Conservation (phyloP, 495 filamentous ascomycete genomes). For the Trichocladium uniseriatum region DNA sequence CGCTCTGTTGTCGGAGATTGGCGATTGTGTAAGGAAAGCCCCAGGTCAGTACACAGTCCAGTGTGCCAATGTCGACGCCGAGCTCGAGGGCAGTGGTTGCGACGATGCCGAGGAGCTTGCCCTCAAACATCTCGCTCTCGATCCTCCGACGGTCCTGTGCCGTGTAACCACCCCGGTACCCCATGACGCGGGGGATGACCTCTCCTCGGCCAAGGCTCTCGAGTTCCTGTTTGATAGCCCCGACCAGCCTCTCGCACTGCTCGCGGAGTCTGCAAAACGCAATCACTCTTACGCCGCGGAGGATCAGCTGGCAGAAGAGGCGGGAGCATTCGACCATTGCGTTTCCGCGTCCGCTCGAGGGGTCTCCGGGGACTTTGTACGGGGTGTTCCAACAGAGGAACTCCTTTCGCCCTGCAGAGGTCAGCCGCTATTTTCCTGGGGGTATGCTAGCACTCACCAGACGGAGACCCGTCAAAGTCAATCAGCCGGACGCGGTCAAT, state of each 20-base stretch:
- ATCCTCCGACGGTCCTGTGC: conserved; percentile 86
- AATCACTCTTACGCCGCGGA: conserved; percentile 86
- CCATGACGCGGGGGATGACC: conserved; percentile 75
- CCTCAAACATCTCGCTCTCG: conserved; percentile 95
- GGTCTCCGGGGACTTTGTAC: conserved; percentile 82
- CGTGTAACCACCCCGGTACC: conserved; percentile 92
- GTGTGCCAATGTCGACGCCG: conserved; percentile 88
- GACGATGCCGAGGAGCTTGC: conserved; percentile 84
- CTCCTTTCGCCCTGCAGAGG: conserved; percentile 59
- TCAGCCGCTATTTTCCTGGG: neutral
- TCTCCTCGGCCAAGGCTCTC: conserved; percentile 60
- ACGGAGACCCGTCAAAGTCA: conserved; percentile 89
- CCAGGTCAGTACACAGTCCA: conserved; percentile 89
- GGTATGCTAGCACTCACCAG: conserved; percentile 30
- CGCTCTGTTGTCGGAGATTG: conserved; percentile 90
- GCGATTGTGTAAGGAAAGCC: conserved; percentile 95
- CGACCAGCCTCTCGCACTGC: conserved; percentile 77
- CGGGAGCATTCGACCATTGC: conserved; percentile 75
- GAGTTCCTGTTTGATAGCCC: conserved; percentile 71
- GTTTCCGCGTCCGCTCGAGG: conserved; percentile 75
- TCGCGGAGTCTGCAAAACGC: conserved; percentile 84
- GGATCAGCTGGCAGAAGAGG: conserved; percentile 80
- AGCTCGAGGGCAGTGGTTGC: conserved; percentile 90
- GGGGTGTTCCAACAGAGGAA: conserved; percentile 98
- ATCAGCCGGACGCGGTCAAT: conserved; percentile 64